These are phyloP conservation scores for Pythium folliculosum DNA, from an alignment of 352 stramenopile genomes.

Conservation along the genomic window DNA sequence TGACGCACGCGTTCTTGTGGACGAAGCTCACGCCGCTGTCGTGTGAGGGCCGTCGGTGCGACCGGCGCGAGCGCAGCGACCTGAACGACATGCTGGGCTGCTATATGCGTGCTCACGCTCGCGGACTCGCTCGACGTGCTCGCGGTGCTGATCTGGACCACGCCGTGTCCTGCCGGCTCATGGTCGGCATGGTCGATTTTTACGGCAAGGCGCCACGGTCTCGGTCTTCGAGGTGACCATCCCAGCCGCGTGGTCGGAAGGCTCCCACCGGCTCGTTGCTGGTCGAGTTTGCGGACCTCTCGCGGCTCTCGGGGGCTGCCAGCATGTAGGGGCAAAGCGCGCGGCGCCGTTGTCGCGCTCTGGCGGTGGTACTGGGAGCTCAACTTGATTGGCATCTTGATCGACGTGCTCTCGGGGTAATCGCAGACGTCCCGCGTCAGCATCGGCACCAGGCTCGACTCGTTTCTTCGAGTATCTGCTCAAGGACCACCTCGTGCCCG, in stretches of 20 bases:
- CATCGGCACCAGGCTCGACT: constrained; percentile 95
- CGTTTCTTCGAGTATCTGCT: constrained; percentile 98
- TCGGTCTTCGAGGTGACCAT: constrained; percentile 95
- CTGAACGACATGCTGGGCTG: constrained; percentile 85
- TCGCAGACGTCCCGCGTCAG: constrained; percentile 78
- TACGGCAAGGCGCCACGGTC: constrained; percentile 89
- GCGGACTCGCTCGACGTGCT: constrained; percentile 91
- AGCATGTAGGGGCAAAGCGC: constrained; percentile 62
- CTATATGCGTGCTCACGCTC: constrained; percentile 72
- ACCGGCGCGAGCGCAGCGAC: constrained; percentile 77
- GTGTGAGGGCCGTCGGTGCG: constrained; percentile 76
- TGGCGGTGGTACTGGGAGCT: constrained; percentile 77
- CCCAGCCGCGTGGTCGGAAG: constrained; percentile 90
- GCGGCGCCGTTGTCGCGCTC: constrained; percentile 67
- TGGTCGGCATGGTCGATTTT: constrained; percentile 67
- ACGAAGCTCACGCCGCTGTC: constrained; percentile 87
- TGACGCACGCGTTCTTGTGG: constrained; percentile 85
- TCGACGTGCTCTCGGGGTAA: constrained; percentile 89
- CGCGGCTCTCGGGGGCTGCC: constrained; percentile 62
- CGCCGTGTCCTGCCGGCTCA: constrained; percentile 69
- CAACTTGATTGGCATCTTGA: constrained; percentile 95
- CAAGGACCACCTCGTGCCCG: constrained; percentile 97
- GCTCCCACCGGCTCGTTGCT: constrained; percentile 94
- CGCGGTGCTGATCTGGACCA: constrained; percentile 72
- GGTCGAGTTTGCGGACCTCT: constrained; percentile 96